Base-by-base conservation (phyloP, 495 filamentous ascomycete genomes). In the Penicillium egyptiacum region DNA sequence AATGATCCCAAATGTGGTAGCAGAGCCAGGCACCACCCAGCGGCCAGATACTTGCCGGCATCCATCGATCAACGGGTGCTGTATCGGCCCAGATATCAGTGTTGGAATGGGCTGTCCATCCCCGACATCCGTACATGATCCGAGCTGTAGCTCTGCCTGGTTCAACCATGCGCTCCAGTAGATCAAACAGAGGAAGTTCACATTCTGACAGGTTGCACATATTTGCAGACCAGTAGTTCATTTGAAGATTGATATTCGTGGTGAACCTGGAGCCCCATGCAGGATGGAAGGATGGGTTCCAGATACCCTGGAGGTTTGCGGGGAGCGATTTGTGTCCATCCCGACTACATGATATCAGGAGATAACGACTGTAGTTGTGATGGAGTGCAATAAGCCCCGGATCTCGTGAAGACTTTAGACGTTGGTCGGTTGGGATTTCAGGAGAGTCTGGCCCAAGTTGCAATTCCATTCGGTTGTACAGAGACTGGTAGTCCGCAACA, bases 141-240 rank as follows among this genome's bases (percentile, higher is more conserved):
- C 57, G 57, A 0, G 78, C 76, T 0, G 76, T 75, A 5, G 58
- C 63, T 19, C 59, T 62, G 1, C 78, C 80, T 9, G 69, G 57
- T 5, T 65, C 43, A 1, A 66, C 65, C 40, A 77, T 61, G 10
- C 66, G 61, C 20, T 78, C 65, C 11, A 82, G 58, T 1, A 78
- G 63, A 28, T 74, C 64, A 53, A 81, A 79, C 9, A 83, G 55
- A 16, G 70, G 64, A 39, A 58, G 11, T 46, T 70, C 69, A 30
- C 70, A 73, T 53, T 72, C 69, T 0, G 63, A 60, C 4, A 73
- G 43, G 54, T 82, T 81, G 19, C 72, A 80, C 11, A 72, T 43
- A 43, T 74, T 69, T 16, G 77, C 72, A 3, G 70, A 74, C 81
- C 81, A 84, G 64, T 85, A 84, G 68, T 85, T 86, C 81, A 85